Conservation (phyloP, 2,329 filamentous ascomycete genomes). For the Tolypocladium nubicola region DNA sequence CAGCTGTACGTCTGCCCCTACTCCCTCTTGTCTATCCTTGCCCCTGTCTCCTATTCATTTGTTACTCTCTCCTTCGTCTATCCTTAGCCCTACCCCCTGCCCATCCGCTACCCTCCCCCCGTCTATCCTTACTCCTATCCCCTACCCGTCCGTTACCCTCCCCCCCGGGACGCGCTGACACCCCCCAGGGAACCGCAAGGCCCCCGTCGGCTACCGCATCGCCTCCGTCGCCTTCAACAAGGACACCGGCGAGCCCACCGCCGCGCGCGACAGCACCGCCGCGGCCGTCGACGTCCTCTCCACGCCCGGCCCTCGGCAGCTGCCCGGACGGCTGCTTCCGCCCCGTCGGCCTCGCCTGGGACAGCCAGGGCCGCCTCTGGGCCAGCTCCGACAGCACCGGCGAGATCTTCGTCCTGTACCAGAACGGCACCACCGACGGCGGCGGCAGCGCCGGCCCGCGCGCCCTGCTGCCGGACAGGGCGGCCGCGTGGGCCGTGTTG, state of each 20-base stretch:
- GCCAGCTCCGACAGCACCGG: slow-evolving; percentile 53
- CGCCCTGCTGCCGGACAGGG: neutral
- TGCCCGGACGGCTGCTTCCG: slow-evolving; percentile 52
- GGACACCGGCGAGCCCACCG: slow-evolving; percentile 28
- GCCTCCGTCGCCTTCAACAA: slow-evolving; percentile 26
- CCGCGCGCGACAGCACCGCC: slow-evolving; percentile 28
- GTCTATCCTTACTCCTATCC: neutral
- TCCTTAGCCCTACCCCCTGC: neutral
- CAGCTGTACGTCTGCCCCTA: slow-evolving; percentile 41
- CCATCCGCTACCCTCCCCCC: neutral
- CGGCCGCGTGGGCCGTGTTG: slow-evolving; percentile 12
- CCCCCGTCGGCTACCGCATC: slow-evolving; percentile 36
- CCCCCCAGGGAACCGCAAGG: slow-evolving; percentile 26
- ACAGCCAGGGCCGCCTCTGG: slow-evolving; percentile 43
- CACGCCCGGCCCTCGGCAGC: slow-evolving; percentile 36
- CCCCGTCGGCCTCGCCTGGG: slow-evolving; percentile 47
- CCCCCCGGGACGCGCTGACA: neutral
- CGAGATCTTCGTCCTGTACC: slow-evolving; percentile 50
- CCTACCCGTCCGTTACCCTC: neutral
- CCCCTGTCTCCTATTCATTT: neutral
- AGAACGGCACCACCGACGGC: slow-evolving; percentile 3
- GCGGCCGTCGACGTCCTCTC: slow-evolving; percentile 42
- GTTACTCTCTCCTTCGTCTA: neutral
- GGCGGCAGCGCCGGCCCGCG: neutral
- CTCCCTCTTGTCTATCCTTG: neutral